Conservation (phyloP, 2,329 filamentous ascomycete genomes). For the Trichoderma sp. region DNA sequence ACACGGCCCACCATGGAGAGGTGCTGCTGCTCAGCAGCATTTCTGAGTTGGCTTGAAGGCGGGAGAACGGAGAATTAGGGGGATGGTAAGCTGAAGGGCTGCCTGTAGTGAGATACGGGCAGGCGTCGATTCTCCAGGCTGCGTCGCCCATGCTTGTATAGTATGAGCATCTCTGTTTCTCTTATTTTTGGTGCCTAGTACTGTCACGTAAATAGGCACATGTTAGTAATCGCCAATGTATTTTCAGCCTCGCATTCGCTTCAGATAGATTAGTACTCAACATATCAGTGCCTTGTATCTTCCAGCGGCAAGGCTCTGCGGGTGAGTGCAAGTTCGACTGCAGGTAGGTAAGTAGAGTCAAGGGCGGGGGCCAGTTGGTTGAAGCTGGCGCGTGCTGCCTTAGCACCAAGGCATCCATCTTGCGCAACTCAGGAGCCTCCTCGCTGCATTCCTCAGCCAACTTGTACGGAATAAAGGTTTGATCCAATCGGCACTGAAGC, state of each 20-base stretch:
- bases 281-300: neutral
- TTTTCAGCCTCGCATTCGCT: neutral
- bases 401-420: neutral
- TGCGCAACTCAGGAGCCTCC: neutral
- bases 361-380: neutral
- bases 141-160: neutral
- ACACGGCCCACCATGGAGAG: neutral
- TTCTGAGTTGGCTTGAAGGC: neutral
- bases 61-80: constrained; percentile 21
- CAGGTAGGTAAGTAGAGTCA: neutral
- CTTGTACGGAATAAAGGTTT: neutral
- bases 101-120: neutral
- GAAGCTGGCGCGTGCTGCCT: neutral
- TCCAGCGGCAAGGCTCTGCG: neutral
- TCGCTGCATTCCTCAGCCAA: neutral
- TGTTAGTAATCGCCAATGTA: neutral
- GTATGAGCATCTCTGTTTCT: neutral
- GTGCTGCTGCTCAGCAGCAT: neutral
- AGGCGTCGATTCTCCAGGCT: neutral
- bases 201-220: neutral
- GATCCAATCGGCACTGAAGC: neutral
- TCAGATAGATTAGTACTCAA: too few relatives aligned
- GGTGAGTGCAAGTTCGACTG: neutral
- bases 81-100: neutral
- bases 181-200: neutral